These are phyloP conservation scores for Erodium chrysanthum DNA, from an alignment of 441 rosid species.

Conservation along the genomic window DNA sequence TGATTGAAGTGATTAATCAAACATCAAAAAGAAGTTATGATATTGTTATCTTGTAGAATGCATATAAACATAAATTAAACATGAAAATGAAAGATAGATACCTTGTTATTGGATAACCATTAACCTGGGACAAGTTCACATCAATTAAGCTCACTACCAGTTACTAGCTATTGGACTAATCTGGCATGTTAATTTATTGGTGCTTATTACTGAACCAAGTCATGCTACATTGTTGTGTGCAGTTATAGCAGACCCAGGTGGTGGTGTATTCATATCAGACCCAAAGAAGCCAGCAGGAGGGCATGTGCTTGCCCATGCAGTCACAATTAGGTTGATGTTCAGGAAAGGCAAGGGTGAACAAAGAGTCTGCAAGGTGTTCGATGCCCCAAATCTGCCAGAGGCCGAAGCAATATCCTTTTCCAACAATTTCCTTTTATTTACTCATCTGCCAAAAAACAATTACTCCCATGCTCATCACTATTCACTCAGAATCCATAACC, in stretches of 20 bases:
- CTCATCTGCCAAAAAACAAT: not conserved
- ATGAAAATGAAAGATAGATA: not conserved
- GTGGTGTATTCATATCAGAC: constrained; percentile 86
- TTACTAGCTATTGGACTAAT: not conserved
- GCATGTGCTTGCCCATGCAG: constrained; percentile 90
- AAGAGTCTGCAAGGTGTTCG: constrained; percentile 81
- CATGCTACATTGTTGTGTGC: constrained; percentile 23
- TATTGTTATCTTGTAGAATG: not conserved
- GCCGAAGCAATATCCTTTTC: constrained; percentile 87
- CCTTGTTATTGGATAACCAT: not conserved
- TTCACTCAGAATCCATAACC: not conserved
- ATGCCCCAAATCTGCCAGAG: constrained; percentile 86
- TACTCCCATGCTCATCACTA: not conserved
- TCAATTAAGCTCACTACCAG: not conserved
- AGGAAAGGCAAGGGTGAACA: constrained; percentile 94
- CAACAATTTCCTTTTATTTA: not conserved
- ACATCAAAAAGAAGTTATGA: not conserved
- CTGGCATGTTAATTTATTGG: not conserved
- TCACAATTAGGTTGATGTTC: constrained; percentile 74
- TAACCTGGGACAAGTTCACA: not conserved
- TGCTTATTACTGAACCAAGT: not conserved
- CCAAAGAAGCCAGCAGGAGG: constrained; percentile 95
- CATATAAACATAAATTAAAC: not conserved
- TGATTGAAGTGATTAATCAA: too few relatives aligned
- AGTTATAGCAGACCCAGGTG: constrained; percentile 87